These are phyloP conservation scores for Boletales sp. DNA, from an alignment of 768 basidiomycete species.

Conservation along the genomic window DNA sequence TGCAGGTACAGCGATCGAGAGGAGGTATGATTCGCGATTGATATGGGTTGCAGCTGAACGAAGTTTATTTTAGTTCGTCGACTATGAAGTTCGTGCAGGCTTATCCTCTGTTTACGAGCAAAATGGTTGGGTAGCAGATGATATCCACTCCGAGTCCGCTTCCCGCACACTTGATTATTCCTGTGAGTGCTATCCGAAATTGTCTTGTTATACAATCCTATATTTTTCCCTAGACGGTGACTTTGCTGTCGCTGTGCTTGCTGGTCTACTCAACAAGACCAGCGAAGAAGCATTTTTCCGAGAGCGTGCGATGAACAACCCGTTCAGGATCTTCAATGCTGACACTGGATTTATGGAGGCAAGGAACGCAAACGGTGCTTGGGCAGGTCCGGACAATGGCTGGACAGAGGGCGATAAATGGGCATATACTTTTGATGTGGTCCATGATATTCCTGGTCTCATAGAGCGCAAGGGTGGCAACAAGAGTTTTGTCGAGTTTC, in stretches of 20 bases:
- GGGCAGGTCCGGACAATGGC: constrained; percentile 68
- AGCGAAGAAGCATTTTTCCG: constrained; percentile 48
- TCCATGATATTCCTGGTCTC: constrained; percentile 64
- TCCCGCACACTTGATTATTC: constrained; percentile 79
- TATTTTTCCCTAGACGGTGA: constrained; percentile 58
- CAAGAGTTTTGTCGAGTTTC: constrained; percentile 55
- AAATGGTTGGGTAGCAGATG: constrained; percentile 74
- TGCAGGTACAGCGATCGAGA: constrained; percentile 66
- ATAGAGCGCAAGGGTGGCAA: constrained; percentile 66
- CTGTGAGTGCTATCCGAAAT: constrained; percentile 43
- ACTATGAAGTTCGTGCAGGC: constrained; percentile 80
- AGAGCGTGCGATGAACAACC: constrained; percentile 50
- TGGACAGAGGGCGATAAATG: constrained; percentile 84
- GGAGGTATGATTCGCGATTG: constrained; percentile 42
- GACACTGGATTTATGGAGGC: constrained; percentile 81
- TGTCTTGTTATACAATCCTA: not conserved
- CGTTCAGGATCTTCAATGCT: constrained; percentile 65
- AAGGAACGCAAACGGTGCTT: constrained; percentile 59
- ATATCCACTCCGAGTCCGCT: constrained; percentile 75
- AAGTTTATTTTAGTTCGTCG: constrained; percentile 47
- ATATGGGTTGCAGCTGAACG: not conserved
- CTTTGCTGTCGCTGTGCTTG: constrained; percentile 66
- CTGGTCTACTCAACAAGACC: constrained; percentile 48
- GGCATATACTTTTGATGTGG: constrained; percentile 78
- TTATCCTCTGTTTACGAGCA: constrained; percentile 63